Evolutionary conservation across 2,329 filamentous ascomycete species (phyloP).

Genomic region (Corynespora cassiicola): DNA sequence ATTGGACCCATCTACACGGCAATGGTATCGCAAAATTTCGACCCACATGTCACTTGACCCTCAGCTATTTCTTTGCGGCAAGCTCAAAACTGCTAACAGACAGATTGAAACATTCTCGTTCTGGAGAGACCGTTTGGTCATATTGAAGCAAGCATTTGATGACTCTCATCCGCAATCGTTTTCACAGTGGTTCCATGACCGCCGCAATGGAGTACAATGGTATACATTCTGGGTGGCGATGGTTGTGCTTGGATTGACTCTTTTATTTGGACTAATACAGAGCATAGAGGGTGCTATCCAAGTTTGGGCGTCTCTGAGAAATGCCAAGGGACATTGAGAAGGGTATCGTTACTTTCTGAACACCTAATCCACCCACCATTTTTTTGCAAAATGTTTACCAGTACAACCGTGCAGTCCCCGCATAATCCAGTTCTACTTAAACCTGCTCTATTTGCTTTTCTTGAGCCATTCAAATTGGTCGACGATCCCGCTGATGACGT

Average conservation of each 20-base stretch:
- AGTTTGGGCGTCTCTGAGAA: conserved; percentile 14
- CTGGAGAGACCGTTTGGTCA: conserved; percentile 53
- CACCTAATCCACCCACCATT: too few species aligned
- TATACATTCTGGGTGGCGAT: conserved; percentile 57
- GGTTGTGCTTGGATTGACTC: conserved; percentile 42
- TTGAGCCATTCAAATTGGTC: too few species aligned
- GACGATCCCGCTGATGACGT: background rate
- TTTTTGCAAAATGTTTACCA: too few species aligned
- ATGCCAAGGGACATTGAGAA: too few species aligned
- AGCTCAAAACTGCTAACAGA: conserved; percentile 40
- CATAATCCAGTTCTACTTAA: too few species aligned
- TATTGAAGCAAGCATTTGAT: conserved; percentile 52
- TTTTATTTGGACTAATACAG: conserved; percentile 54
- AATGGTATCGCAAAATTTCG: conserved; percentile 25
- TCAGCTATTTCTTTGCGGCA: conserved; percentile 30
- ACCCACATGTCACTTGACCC: conserved; percentile 31
- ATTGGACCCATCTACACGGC: conserved; percentile 22
- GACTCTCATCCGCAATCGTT: conserved; percentile 42
- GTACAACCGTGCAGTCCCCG: too few species aligned
- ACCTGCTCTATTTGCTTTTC: too few species aligned
- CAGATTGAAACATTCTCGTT: conserved; percentile 41
- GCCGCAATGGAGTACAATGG: conserved; percentile 52
- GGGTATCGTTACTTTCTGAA: too few species aligned
- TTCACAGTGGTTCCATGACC: conserved; percentile 53
- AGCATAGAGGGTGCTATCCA: conserved; percentile 49